Percentiles rank a stretch among this genome's conserved stretches.
Evolutionary conservation across 331 rosid species (phyloP).

Genomic region (Rhamnella rubrinervis): DNA sequence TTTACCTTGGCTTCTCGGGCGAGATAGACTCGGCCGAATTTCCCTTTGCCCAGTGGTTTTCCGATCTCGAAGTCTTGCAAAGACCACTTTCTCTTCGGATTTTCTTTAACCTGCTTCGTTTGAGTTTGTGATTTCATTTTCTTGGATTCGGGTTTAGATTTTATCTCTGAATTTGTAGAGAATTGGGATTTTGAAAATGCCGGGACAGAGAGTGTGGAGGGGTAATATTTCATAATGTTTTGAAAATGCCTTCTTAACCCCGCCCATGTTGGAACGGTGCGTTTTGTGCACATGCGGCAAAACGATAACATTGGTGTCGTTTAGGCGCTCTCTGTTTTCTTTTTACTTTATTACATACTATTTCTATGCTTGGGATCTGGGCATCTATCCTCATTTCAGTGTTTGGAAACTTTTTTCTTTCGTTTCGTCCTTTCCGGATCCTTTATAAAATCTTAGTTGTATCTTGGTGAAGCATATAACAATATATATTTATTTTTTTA

Average conservation of each 20-base stretch:
- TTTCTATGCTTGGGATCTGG: too few species aligned
- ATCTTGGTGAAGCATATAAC: too few species aligned
- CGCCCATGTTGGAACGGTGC: too few species aligned
- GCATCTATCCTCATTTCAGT: too few species aligned
- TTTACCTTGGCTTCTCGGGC: conserved; percentile 72
- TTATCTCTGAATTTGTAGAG: not conserved
- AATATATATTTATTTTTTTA: too few species aligned
- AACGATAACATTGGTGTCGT: not conserved
- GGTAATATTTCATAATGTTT: not conserved
- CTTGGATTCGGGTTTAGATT: not conserved
- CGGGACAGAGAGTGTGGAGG: conserved; percentile 14
- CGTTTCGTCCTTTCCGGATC: too few species aligned
- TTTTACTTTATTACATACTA: too few species aligned
- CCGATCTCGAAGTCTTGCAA: conserved; percentile 73
- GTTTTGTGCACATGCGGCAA: too few species aligned
- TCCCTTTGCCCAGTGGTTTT: conserved; percentile 73
- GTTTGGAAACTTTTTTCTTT: too few species aligned
- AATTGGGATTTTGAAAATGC: not conserved
- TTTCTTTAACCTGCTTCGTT: conserved; percentile 12
- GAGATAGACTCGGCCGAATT: conserved; percentile 80
- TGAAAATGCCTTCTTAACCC: too few species aligned
- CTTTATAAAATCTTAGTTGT: too few species aligned
- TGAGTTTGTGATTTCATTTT: conserved; percentile 6
- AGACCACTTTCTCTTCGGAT: conserved; percentile 51
- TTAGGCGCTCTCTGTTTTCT: not conserved